These are phyloP conservation scores for Buxus sempervirens DNA, from an alignment of 164 flowering plant species.

Conservation along the genomic window DNA sequence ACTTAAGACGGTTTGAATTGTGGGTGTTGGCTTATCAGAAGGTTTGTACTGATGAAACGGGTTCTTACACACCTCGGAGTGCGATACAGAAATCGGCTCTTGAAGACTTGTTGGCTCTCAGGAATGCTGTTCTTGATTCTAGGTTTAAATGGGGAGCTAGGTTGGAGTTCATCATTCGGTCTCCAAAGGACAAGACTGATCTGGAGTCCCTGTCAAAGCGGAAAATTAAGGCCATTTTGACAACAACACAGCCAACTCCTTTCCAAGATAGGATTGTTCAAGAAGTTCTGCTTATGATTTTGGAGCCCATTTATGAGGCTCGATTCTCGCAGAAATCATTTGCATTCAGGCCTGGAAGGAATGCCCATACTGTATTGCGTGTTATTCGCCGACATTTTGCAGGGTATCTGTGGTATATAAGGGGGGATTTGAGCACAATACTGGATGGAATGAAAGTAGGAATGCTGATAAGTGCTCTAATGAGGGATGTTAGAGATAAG, in stretches of 20 bases:
- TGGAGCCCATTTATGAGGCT: conserved; percentile 90
- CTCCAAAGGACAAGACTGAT: conserved; percentile 84
- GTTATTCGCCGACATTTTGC: conserved; percentile 85
- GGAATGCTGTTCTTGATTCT: conserved; percentile 88
- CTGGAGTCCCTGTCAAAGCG: conserved; percentile 73
- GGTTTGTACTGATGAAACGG: conserved; percentile 76
- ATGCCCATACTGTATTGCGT: conserved; percentile 73
- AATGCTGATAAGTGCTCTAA: conserved; percentile 68
- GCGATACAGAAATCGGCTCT: conserved; percentile 62
- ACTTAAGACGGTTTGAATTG: conserved; percentile 70
- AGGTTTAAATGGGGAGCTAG: conserved; percentile 94
- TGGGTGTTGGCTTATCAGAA: conserved; percentile 97
- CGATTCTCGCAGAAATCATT: conserved; percentile 80
- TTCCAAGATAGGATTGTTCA: conserved; percentile 93
- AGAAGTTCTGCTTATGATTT: conserved; percentile 83
- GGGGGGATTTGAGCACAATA: conserved; percentile 82
- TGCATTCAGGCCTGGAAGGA: conserved; percentile 95
- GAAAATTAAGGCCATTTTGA: conserved; percentile 72
- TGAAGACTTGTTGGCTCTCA: conserved; percentile 70
- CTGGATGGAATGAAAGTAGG: conserved; percentile 93
- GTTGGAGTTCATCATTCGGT: conserved; percentile 68
- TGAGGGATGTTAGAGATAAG: conserved; percentile 95
- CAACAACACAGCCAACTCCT: conserved; percentile 75
- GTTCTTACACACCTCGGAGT: conserved; percentile 75
- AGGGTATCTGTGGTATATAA: conserved; percentile 90